phyloP scores from a whole-genome alignment of 176 grass and related monocot genomes.

The Secale cereale region DNA sequence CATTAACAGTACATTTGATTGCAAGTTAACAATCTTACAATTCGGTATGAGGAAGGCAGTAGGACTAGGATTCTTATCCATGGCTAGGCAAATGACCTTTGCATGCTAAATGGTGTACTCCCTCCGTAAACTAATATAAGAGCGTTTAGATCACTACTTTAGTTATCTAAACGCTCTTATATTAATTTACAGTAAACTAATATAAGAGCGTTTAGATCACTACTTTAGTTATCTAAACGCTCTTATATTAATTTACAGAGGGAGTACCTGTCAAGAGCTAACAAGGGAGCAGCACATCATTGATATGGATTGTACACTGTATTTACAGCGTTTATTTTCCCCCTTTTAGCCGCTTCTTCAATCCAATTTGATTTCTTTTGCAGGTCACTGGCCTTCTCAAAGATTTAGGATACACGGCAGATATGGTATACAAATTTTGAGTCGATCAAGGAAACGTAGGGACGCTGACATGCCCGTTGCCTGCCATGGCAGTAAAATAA shows the following conservation, averaged over 20 bases:
- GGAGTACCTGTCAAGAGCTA: not conserved
- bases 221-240: too few relatives aligned
- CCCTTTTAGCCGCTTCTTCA: not conserved
- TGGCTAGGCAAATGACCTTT: not conserved
- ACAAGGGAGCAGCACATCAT: not conserved
- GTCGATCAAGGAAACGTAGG: slow-evolving; percentile 1
- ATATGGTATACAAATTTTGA: slow-evolving; percentile 99
- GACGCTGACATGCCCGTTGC: slow-evolving; percentile 21
- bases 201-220: too few relatives aligned
- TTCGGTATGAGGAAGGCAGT: not conserved
- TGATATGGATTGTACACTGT: not conserved
- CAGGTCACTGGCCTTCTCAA: slow-evolving; percentile 84
- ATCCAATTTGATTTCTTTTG: not conserved
- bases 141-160: too few relatives aligned
- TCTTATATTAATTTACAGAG: too few relatives aligned
- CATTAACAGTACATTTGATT: not conserved
- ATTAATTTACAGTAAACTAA: too few relatives aligned
- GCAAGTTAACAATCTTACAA: not conserved
- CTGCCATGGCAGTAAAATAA: slow-evolving; percentile 25
- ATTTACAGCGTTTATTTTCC: not conserved
- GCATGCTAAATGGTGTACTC: not conserved
- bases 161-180: too few relatives aligned
- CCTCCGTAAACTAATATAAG: too few relatives aligned
- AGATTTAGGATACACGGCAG: slow-evolving; percentile 70
- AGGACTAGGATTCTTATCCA: not conserved